Evolutionary conservation across 2,329 filamentous ascomycete genomes (phyloP), one percentile per base, ranked within the genome.

Genomic region (Ceratocystis eucalypticola): DNA sequence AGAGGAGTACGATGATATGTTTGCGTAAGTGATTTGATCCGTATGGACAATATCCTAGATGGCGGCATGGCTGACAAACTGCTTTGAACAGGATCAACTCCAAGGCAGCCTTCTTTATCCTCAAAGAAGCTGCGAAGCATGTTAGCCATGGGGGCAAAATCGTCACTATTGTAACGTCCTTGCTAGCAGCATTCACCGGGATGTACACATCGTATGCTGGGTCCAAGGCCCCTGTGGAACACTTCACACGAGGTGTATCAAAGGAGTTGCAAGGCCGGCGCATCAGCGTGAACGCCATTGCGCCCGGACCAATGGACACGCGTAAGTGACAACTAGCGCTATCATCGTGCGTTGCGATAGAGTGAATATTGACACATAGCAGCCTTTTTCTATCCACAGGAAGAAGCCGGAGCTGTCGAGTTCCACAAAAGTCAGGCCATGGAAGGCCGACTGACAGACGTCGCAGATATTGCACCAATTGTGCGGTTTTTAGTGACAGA

Each of bases 1-100:
- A 69, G 73, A 71, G 10, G 78, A 80, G 65, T 79, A 79, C 69
- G 78, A 80, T 69, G 70, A 73, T 2, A 79, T 79, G 76, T 80
- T 79, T 74, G 77, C 74, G 74, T 77, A 72, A 62, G 76, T 73
- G 8, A 30, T 25, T 63, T 63, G 20, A 30, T 61, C 17, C 2
- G 22, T 20, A 25, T 2, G 55, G 55, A 17, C 10, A 12, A 30
- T 8, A 12, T 17, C 10, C n/a, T 15, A 62, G 30, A 30, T 62
- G 6, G 44, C 46, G 41, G n/a, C 22, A 48, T 48, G 55, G 20
- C 62, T 20, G 5, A 30, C 8, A 17, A 28, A 44, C 22, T 33
- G 33, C 50, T 6, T 28, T 4, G 17, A 5, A 57, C 17, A 77
- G 76, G 10, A 73, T 79, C 71, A 79, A 80, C 71, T 78, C 77